Base-by-base conservation (phyloP, 371 early-diverging fungal genomes). In the Mucor indicus region DNA sequence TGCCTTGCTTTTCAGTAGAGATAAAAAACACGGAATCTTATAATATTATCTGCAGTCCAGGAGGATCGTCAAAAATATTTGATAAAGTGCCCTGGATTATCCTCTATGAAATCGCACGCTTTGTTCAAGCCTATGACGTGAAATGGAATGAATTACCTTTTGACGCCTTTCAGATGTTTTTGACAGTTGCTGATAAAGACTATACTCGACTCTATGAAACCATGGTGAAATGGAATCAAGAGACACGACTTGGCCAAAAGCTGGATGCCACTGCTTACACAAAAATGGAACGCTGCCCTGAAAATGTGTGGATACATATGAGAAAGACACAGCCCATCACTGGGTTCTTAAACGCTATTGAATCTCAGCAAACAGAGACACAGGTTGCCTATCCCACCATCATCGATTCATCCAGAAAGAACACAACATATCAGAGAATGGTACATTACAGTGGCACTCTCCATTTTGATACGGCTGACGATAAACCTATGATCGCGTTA, bases 21-120 rank as follows among this genome's bases (percentile, higher is more conserved):
- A n/a, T n/a, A n/a, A n/a, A n/a, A n/a, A n/a, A n/a, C n/a, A n/a
- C 23, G 0, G 11, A 19, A 1, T 24, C 43, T 1, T 29, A 36
- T 20, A 42, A 52, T 13, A 29, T 51, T 13, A 42, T 60, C 1
- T 54, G 49, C 20, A 54, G 40, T 32, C 60, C 60, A 6, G n/a
- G 50, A 10, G 29, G 46, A 13, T 10, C 32, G 1, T 33, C 41
- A 1, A 57, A 57, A 12, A 29, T 55, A 7, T 54, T 62, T n/a
- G 39, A 42, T 0, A 44, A 42, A 9, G 38, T 56, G 0, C 44
- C 62, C 2, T 71, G 67, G 65, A 32, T 59, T 0, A 40, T 57
- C 3, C 41, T 52, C n/a, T 71, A 47, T 38, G 72, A 71, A 25
- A 58, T 71, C 13, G 62, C 60, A 3, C 56, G 72, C 2, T 71